A percentile compares a stretch with the other conserved stretches of the same genome.
Evolutionary conservation across 169 alveolate species (phyloP).

Genomic region (Blepharisma undulans): DNA sequence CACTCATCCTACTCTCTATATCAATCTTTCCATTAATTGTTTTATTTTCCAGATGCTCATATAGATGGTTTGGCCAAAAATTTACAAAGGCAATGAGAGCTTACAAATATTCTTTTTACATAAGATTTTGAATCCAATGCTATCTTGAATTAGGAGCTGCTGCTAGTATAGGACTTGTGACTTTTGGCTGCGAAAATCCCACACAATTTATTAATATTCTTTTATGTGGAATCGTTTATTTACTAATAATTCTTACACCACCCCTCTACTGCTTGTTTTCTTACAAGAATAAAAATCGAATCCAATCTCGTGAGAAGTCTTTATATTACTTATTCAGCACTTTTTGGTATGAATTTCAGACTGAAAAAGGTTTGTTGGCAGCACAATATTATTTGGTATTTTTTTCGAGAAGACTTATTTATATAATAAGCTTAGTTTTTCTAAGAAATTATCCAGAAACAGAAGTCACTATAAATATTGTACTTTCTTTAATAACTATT

Average conservation of each 20-base stretch:
- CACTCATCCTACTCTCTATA: not conserved
- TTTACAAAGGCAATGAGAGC: not conserved
- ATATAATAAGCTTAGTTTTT: not conserved
- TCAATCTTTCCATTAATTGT: not conserved
- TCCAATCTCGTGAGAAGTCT: not conserved
- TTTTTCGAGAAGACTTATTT: conserved; percentile 11
- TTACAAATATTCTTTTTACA: not conserved
- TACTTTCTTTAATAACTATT: not conserved
- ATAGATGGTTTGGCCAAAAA: not conserved
- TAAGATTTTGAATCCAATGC: not conserved
- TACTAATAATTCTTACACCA: not conserved
- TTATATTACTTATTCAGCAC: not conserved
- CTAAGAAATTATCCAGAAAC: not conserved
- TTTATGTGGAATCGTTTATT: not conserved
- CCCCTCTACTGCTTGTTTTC: not conserved
- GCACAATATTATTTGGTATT: not conserved
- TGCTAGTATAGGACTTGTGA: not conserved
- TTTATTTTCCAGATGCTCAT: not conserved
- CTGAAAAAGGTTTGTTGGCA: not conserved
- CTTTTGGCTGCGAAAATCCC: too few species aligned
- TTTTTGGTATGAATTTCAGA: not conserved
- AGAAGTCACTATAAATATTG: not conserved
- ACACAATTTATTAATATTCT: not conserved
- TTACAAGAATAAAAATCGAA: not conserved
- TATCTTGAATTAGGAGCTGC: not conserved